Percentiles rank a stretch among this genome's conserved stretches.
Conservation (phyloP, 768 basidiomycete species). For the Gloeopeniophorella convolvens region DNA sequence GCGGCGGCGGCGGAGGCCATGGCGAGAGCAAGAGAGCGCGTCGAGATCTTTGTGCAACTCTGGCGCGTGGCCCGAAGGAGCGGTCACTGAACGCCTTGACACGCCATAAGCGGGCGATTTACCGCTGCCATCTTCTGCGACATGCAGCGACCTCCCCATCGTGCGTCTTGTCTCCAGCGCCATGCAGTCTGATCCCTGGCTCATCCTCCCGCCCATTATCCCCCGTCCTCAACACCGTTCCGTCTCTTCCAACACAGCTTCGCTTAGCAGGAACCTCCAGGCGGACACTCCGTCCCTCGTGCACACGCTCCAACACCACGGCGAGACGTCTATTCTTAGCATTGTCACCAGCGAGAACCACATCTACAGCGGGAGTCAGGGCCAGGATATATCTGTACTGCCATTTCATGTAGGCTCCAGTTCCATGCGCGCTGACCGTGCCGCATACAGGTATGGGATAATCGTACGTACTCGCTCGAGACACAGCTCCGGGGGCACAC, state of each 20-base stretch:
- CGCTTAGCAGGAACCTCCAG: slow-evolving; percentile 17
- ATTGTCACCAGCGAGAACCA: slow-evolving; percentile 12
- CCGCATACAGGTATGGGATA: slow-evolving; percentile 75
- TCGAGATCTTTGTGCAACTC: neutral
- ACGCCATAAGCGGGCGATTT: too few species aligned
- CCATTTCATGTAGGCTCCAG: neutral
- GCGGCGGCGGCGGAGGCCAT: neutral
- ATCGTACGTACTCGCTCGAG: slow-evolving; percentile 59
- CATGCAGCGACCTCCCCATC: neutral
- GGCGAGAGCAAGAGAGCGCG: neutral
- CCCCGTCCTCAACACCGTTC: neutral
- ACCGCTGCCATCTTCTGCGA: neutral
- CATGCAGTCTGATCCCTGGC: slow-evolving; percentile 4
- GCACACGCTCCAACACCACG: slow-evolving; percentile 13
- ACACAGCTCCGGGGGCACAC: slow-evolving; percentile 73
- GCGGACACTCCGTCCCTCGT: slow-evolving; percentile 9
- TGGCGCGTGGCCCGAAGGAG: too few species aligned
- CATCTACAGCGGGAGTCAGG: slow-evolving; percentile 22
- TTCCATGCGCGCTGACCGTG: neutral
- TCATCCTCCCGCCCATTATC: slow-evolving; percentile 10
- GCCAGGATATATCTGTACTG: slow-evolving; percentile 15
- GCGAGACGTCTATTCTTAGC: slow-evolving; percentile 10
- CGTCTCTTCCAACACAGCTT: slow-evolving; percentile 6
- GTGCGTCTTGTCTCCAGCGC: slow-evolving; percentile 4
- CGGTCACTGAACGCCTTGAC: too few species aligned